Evolutionary conservation across 129 eudicot species (phyloP), one percentile per base, ranked within the genome.

Genomic region (Lactuca saligna): DNA sequence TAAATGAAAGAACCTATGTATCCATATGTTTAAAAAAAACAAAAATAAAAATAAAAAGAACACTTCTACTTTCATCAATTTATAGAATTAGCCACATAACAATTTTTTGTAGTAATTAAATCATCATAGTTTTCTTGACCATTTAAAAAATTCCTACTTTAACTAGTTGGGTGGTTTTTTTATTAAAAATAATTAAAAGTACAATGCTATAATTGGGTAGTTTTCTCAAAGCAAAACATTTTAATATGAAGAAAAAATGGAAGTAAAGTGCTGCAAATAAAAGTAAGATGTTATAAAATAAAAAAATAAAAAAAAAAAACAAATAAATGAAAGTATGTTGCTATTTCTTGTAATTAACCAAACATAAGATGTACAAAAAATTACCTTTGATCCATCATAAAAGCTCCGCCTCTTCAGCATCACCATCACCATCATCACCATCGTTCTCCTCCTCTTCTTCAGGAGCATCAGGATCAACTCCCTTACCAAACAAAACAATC

Each of bases 391-490:
- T 44, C 25, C 33, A 61, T 86, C 80, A 92, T 53, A 86, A 67
- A 66, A 85, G 82, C 33, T 92, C 98, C 0, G 87, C 72, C 65
- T 92, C 98, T 59, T 88, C 96, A 65, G 83, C 86, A 54, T 92
- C 98, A 20, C 82, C 98, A 31, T 92, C 98, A 44, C 69, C 96
- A 65, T 88, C 98, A 7, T 92, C 98, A 10, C 67, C 87, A 33
- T 92, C 96, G 59, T 88, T 83, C 46, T 89, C 98, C 29, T 92
- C 96, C 42, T 92, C 98, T 69, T 92, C 98, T 67, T 92, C 98
- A 8, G 95, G 90, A 51, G 98, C 98, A 81, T 92, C 98, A 6
- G 98, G 98, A 78, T 92, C 98, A n/a, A 92, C 86, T 70, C 98
- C 98, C 98, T 92, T 25, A 25, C 29, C 29, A 54, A 61, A 69